Evolutionary conservation across 148 eudicot genomes (phyloP), one percentile per base, ranked within the genome.

Genomic region (Chenopodium berlandieri): DNA sequence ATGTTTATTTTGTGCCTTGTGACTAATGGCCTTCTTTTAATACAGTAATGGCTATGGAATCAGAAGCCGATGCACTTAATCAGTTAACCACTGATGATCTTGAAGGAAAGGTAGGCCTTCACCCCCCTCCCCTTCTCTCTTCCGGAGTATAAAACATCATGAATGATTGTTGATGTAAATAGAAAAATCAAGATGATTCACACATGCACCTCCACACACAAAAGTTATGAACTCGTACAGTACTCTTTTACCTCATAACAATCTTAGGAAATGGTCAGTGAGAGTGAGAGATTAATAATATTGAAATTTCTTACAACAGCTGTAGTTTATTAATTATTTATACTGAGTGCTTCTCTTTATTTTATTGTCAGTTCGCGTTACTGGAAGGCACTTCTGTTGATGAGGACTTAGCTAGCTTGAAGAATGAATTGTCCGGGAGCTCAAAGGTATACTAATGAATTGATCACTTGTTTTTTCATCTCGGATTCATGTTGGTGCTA

Each of bases 11-110:
- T 78, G 54, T 65, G 52, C 37, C 64, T 20, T 4, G 20, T 77
- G 76, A 81, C 65, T 50, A 2, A 19, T 84, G n/a, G 44, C 48
- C 31, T 52, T 34, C 66, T 71, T 73, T 27, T 66, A 46, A 65
- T 84, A 34, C 85, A 97, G 99, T 97, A 62, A 17, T 94, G 93
- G 94, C 91, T 37, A 92, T 97, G 99, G 99, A 97, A 84, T 90
- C 97, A 71, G 94, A 91, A 87, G 95, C 99, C 25, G 99, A 94
- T 27, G 98, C 97, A 7, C 92, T 94, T 73, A 88, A 87, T 87
- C 94, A 92, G 83, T 86, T 97, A 76, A 88, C 91, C 25, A 83
- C 86, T 81, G 99, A 94, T 72, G 95, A 97, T 72, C 98, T 97
- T 83, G 99, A 97, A 80, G 95, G 95, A 84, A 91, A 97, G 99